These are phyloP conservation scores for Talaromyces borbonicus DNA, from an alignment of 495 filamentous ascomycete species.

Conservation along the genomic window DNA sequence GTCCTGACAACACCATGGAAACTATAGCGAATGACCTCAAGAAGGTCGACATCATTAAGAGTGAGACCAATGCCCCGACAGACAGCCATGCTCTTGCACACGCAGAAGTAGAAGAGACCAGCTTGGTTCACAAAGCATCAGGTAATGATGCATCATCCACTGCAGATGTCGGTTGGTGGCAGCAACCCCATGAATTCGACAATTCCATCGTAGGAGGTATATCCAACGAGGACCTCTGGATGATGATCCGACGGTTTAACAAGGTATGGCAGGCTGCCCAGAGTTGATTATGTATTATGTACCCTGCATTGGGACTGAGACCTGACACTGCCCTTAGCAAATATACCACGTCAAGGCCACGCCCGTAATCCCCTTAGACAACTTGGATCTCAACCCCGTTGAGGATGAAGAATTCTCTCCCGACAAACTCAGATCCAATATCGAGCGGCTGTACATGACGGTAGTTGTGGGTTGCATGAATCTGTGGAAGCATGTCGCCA, in stretches of 20 bases:
- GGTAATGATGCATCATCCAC: slow-evolving; percentile 42
- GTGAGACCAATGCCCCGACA: slow-evolving; percentile 19
- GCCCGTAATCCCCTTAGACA: slow-evolving; percentile 38
- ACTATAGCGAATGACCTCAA: slow-evolving; percentile 1
- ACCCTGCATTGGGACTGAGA: slow-evolving; percentile 1
- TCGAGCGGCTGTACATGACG: slow-evolving; percentile 83
- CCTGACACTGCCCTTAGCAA: slow-evolving; percentile 46
- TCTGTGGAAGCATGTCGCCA: slow-evolving; percentile 61
- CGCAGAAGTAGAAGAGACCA: slow-evolving; percentile 37
- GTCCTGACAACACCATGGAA: neutral
- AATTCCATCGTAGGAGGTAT: slow-evolving; percentile 60
- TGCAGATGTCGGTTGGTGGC: slow-evolving; percentile 66
- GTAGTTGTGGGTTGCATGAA: slow-evolving; percentile 59
- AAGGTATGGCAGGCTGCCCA: slow-evolving; percentile 42
- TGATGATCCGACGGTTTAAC: slow-evolving; percentile 71
- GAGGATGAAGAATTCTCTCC: slow-evolving; percentile 80
- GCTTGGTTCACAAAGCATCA: slow-evolving; percentile 35
- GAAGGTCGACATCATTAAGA: slow-evolving; percentile 3
- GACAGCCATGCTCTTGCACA: slow-evolving; percentile 41
- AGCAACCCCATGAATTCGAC: slow-evolving; percentile 45
- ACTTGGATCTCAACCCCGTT: slow-evolving; percentile 71
- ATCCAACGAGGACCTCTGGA: slow-evolving; percentile 77
- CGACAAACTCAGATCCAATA: slow-evolving; percentile 68
- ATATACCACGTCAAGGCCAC: slow-evolving; percentile 78
- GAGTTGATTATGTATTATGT: too few relatives aligned